A percentile compares a stretch with the other conserved stretches of the same genome.
phyloP scores from a whole-genome alignment of 202 grass and related monocot genomes.

The Thinopyrum obtusiflorum region DNA sequence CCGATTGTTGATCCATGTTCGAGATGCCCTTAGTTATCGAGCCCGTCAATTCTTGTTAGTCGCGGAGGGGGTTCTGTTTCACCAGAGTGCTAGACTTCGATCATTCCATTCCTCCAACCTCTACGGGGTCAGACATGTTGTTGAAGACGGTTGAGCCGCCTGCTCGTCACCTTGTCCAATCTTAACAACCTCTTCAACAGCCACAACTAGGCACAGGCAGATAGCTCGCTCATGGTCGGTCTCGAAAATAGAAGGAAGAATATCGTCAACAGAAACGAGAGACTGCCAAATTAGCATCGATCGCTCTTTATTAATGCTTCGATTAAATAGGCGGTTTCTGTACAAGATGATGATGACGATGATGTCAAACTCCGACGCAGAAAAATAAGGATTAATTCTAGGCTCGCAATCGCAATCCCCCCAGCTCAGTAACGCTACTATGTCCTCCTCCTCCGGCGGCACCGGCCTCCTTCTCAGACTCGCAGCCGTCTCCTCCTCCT shows the following conservation, averaged over 20 bases:
- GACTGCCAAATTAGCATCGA: not conserved
- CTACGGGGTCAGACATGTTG: not conserved
- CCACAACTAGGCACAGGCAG: not conserved
- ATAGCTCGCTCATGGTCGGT: not conserved
- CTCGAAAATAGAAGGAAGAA: not conserved
- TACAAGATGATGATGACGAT: conserved; percentile 8
- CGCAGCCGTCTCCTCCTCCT: not conserved
- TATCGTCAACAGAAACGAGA: not conserved
- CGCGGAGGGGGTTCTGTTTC: too few species aligned
- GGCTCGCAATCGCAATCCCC: not conserved
- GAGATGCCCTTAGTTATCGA: too few species aligned
- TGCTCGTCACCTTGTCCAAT: not conserved
- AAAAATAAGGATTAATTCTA: conserved; percentile 50
- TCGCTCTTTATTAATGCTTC: conserved; percentile 37
- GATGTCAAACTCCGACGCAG: not conserved
- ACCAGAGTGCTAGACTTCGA: too few species aligned
- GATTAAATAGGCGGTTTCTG: conserved; percentile 24
- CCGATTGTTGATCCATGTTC: too few species aligned
- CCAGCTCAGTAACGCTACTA: not conserved
- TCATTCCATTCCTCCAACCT: not conserved
- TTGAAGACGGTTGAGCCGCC: too few species aligned
- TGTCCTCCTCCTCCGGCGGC: not conserved
- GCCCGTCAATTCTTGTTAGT: too few species aligned
- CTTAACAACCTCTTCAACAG: not conserved
- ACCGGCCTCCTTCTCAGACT: not conserved